These are phyloP conservation scores for Cyclotella kingstonii DNA, from an alignment of 108 stramenopile species.

Conservation along the genomic window DNA sequence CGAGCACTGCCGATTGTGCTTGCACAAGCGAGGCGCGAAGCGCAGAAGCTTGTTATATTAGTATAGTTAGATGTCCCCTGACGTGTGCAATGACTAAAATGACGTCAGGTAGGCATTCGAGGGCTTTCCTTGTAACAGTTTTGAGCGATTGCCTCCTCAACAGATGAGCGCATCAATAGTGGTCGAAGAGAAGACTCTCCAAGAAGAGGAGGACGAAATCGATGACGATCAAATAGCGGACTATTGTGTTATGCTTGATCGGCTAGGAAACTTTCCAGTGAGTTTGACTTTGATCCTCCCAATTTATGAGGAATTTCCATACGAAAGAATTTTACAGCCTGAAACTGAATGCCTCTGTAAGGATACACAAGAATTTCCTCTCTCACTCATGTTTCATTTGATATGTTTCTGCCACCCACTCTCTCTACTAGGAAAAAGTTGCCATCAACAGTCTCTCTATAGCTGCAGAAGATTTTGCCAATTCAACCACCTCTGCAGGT, in stretches of 20 bases:
- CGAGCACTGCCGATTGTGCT: no score
- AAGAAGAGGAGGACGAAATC: conserved; percentile 13
- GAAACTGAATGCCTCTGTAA: no score
- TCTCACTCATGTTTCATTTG: not conserved
- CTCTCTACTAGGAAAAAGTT: conserved; percentile 69
- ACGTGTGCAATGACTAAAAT: no score
- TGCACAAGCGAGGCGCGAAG: no score
- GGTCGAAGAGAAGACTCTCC: not conserved
- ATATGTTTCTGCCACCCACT: not conserved
- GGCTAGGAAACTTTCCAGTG: conserved; percentile 49
- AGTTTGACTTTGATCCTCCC: not conserved
- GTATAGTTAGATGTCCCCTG: no score
- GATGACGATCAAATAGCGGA: conserved; percentile 79
- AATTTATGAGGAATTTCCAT: no score
- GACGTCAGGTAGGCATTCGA: no score
- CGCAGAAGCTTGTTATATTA: no score
- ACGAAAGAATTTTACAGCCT: not conserved
- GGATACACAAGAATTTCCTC: no score
- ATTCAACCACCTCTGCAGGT: conserved; percentile 44
- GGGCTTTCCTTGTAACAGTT: no score
- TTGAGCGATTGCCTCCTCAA: no score
- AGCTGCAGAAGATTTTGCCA: conserved; percentile 79
- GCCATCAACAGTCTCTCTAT: conserved; percentile 80
- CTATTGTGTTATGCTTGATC: conserved; percentile 69
- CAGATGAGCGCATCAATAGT: not conserved